phyloP scores from a whole-genome alignment of 306 rosid genomes.

The Benincasa hispida region DNA sequence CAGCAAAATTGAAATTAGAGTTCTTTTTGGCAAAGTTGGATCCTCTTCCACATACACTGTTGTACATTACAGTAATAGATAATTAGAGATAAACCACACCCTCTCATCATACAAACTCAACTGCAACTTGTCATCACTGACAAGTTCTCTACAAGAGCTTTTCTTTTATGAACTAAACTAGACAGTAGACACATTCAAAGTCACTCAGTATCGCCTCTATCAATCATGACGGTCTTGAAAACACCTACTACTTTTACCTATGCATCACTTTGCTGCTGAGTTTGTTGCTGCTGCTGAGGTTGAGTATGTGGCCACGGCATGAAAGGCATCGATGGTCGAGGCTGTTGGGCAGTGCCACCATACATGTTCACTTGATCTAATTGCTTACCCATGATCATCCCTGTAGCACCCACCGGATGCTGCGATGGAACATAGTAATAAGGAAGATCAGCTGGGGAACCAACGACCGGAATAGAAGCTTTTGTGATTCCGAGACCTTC shows the following conservation, averaged over 20 bases:
- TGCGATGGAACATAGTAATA: constrained; percentile 14
- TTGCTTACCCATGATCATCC: constrained; percentile 17
- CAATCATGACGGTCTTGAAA: background rate
- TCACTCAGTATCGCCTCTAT: background rate
- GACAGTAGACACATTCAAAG: background rate
- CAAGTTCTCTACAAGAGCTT: constrained; percentile 1
- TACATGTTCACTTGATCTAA: constrained; percentile 10
- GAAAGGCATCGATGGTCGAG: constrained; percentile 10
- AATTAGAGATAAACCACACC: background rate
- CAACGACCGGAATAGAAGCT: constrained; percentile 2
- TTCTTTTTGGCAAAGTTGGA: background rate
- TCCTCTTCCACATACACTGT: background rate
- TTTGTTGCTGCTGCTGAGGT: constrained; percentile 11
- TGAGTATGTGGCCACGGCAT: constrained; percentile 12
- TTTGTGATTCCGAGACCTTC: constrained; percentile 11
- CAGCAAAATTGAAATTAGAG: background rate
- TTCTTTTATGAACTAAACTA: constrained; percentile 1
- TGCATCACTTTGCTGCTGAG: constrained; percentile 6
- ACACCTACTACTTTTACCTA: background rate
- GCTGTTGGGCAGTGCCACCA: constrained; percentile 1
- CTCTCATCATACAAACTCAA: constrained; percentile 10
- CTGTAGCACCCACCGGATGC: constrained; percentile 6
- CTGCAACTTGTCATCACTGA: background rate
- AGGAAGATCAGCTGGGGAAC: constrained; percentile 13
- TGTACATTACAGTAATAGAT: background rate